Evolutionary conservation across 177 flowering plant genomes (phyloP).

Genomic region (Tripterygium wilfordii): DNA sequence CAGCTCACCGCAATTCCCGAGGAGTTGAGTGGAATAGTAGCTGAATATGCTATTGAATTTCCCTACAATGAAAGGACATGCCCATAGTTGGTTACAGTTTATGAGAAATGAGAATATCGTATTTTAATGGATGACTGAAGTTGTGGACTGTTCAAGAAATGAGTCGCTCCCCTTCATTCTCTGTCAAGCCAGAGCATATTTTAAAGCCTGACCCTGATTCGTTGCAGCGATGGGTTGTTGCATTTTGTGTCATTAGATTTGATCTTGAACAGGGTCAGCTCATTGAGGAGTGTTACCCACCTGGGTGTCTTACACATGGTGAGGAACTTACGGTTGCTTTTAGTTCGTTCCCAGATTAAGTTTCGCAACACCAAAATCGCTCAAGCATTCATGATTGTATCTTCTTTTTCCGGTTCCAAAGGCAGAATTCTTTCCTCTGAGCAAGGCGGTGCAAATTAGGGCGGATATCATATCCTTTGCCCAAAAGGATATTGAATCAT

Average conservation of each 20-base stretch:
- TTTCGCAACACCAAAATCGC: conserved; percentile 84
- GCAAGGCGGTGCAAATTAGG: too few relatives aligned
- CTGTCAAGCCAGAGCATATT: conserved; percentile 46
- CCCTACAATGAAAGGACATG: too few relatives aligned
- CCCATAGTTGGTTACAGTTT: too few relatives aligned
- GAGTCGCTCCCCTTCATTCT: conserved; percentile 81
- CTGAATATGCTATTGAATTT: too few relatives aligned
- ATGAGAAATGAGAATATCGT: too few relatives aligned
- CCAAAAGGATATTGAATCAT: too few relatives aligned
- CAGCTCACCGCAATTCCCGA: too few relatives aligned
- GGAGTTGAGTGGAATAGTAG: too few relatives aligned
- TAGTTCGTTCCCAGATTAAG: conserved; percentile 93
- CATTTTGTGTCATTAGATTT: conserved; percentile 86
- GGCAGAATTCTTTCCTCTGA: conserved; percentile 23
- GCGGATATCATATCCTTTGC: too few relatives aligned
- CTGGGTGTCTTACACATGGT: conserved; percentile 58
- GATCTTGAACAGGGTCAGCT: conserved; percentile 99
- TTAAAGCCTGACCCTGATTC: conserved; percentile 50
- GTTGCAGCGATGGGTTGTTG: conserved; percentile 72
- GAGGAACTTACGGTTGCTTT: conserved; percentile 89
- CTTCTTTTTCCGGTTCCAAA: conserved; percentile 81
- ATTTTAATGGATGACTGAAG: conserved; percentile 9
- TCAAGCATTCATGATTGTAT: conserved; percentile 96
- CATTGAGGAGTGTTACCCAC: conserved; percentile 91
- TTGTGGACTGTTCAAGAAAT: conserved; percentile 36